Evolutionary conservation across 1,284 basidiomycete genomes (phyloP).

Genomic region (Earliella scabrosa): DNA sequence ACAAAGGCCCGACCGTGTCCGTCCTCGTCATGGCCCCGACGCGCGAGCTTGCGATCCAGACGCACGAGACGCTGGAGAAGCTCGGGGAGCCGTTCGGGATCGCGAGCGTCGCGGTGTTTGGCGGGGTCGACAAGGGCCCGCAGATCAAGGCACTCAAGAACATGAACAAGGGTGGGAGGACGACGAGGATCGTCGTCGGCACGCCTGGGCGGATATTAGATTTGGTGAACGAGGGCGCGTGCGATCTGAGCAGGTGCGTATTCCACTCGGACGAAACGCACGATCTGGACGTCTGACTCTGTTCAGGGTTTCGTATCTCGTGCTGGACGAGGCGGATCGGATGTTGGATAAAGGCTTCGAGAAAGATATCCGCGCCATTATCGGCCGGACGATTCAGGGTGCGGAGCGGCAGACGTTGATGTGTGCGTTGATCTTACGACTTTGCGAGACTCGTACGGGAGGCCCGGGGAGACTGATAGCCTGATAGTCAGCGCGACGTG

Average conservation of each 20-base stretch:
- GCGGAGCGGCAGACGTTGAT: constrained; percentile 86
- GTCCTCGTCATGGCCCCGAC: constrained; percentile 93
- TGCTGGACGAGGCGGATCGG: constrained; percentile 96
- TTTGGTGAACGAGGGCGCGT: constrained; percentile 83
- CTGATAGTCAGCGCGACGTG: constrained; percentile 92
- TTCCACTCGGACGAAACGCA: too few relatives aligned
- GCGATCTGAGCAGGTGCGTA: constrained; percentile 77
- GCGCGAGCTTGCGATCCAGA: constrained; percentile 94
- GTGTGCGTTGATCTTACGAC: too few relatives aligned
- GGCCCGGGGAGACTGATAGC: constrained; percentile 10
- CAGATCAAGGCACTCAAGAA: constrained; percentile 72
- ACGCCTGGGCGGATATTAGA: constrained; percentile 95
- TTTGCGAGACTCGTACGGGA: too few relatives aligned
- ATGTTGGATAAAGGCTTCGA: constrained; percentile 99
- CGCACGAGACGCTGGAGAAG: constrained; percentile 82
- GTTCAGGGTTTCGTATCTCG: constrained; percentile 83
- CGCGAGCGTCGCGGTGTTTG: constrained; percentile 87
- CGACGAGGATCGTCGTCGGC: constrained; percentile 84
- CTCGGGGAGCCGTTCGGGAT: constrained; percentile 83
- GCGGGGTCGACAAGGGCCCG: constrained; percentile 88
- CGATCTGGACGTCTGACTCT: background rate
- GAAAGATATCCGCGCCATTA: constrained; percentile 95
- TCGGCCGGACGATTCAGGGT: constrained; percentile 74
- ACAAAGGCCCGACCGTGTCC: constrained; percentile 52
- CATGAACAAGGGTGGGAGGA: constrained; percentile 51